Conservation (phyloP, 2,329 filamentous ascomycete genomes). For the Grosmannia serpens region DNA sequence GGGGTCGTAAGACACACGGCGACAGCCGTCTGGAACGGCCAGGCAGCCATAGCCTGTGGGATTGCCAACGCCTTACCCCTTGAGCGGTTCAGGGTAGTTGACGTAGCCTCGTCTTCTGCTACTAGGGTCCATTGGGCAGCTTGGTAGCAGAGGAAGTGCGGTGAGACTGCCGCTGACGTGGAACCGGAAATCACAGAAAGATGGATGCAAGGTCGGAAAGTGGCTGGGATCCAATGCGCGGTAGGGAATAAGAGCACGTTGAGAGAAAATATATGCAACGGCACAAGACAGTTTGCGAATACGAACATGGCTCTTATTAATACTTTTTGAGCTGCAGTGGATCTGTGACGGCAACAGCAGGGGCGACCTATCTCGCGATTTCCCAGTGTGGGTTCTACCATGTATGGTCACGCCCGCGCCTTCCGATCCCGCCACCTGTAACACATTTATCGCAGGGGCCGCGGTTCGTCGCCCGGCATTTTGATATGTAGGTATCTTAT, state of each 20-base stretch:
- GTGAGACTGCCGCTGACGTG: background rate
- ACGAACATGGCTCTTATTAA: background rate
- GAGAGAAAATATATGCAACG: background rate
- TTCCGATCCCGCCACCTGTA: background rate
- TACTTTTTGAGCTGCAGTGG: background rate
- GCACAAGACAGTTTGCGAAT: background rate
- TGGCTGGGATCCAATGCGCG: background rate
- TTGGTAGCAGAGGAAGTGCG: background rate
- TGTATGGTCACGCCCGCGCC: background rate
- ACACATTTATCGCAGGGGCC: background rate
- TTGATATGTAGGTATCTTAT: background rate
- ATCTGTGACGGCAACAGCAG: background rate
- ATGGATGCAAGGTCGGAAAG: background rate
- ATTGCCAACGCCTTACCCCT: constrained; percentile 18
- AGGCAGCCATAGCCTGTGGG: background rate
- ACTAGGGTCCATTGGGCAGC: constrained; percentile 9
- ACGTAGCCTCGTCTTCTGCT: constrained; percentile 15
- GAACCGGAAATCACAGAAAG: background rate
- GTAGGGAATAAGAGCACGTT: background rate
- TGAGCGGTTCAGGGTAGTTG: constrained; percentile 25
- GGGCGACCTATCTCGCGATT: background rate
- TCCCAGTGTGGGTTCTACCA: background rate
- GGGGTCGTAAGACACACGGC: background rate
- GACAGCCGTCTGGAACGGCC: background rate
- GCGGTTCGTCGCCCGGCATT: background rate